These are phyloP conservation scores for Bondarzewia mesenterica DNA, from an alignment of 1,284 basidiomycete genomes.

Conservation along the genomic window DNA sequence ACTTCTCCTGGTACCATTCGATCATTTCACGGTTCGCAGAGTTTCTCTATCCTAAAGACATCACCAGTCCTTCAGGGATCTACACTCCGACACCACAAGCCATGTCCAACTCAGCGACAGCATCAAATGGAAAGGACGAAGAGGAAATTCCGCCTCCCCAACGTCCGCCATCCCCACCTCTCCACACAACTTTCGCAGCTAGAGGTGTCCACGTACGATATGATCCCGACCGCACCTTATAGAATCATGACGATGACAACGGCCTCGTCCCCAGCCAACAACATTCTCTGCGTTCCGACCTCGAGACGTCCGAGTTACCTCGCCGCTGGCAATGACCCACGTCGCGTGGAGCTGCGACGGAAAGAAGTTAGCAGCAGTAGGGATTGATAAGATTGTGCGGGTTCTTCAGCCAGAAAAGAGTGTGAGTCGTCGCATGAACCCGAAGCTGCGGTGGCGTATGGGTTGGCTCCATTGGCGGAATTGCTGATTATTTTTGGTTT, in stretches of 20 bases:
- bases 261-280: conserved; percentile 42
- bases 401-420: conserved; percentile 71
- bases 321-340: conserved; percentile 58
- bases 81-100: no score
- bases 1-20: no score
- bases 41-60: no score
- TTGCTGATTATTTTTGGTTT: neutral
- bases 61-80: no score
- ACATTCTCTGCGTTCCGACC: conserved; percentile 73
- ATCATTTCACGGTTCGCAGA: no score
- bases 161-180: conserved; percentile 64
- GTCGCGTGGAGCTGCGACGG: conserved; percentile 79
- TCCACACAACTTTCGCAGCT: conserved; percentile 58
- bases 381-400: conserved; percentile 69
- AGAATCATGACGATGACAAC: conserved; percentile 13
- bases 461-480: neutral
- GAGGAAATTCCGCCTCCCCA: conserved; percentile 59
- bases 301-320: conserved; percentile 60
- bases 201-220: conserved; percentile 62
- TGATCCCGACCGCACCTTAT: conserved; percentile 7
- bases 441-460: neutral
- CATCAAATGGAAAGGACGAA: conserved; percentile 24
- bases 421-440: conserved; percentile 31
- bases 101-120: neutral
- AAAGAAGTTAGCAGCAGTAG: conserved; percentile 67